A percentile compares a stretch with the other conserved stretches of the same genome.
phyloP scores from a whole-genome alignment of 2,329 filamentous ascomycete genomes.

The Zasmidium citrigriseum region DNA sequence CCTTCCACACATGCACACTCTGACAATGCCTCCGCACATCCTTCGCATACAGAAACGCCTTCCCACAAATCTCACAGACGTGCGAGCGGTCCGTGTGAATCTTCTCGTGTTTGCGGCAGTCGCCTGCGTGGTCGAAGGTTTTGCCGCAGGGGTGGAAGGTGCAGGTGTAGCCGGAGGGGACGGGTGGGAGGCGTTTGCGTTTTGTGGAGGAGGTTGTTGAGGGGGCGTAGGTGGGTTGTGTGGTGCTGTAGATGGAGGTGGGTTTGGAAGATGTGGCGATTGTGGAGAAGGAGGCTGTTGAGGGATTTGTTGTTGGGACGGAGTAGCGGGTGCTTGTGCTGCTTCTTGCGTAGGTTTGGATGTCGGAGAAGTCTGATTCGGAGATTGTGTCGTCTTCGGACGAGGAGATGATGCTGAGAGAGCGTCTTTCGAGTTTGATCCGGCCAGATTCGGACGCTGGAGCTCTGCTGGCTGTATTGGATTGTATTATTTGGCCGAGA shows the following conservation, averaged over 20 bases:
- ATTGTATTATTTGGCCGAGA: not conserved
- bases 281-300: not conserved
- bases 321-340: not conserved
- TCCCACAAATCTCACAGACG: not conserved
- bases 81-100: not conserved
- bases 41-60: not conserved
- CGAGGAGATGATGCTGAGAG: not conserved
- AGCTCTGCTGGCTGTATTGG: not conserved
- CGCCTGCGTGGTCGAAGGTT: conserved; percentile 3
- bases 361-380: not conserved
- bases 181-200: not conserved
- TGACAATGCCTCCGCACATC: conserved; percentile 2
- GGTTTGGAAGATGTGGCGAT: not conserved
- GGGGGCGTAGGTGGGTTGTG: not conserved
- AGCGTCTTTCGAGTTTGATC: not conserved
- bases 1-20: not conserved
- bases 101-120: conserved; percentile 4
- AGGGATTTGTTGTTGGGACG: not conserved
- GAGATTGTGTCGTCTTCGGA: not conserved
- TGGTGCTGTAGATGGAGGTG: not conserved
- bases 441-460: too few relatives aligned
- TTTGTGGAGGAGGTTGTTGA: not conserved
- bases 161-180: not conserved
- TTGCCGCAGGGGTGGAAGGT: not conserved
- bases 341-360: not conserved